phyloP scores from a whole-genome alignment of 495 filamentous ascomycete genomes.

The Tuber magnatum region DNA sequence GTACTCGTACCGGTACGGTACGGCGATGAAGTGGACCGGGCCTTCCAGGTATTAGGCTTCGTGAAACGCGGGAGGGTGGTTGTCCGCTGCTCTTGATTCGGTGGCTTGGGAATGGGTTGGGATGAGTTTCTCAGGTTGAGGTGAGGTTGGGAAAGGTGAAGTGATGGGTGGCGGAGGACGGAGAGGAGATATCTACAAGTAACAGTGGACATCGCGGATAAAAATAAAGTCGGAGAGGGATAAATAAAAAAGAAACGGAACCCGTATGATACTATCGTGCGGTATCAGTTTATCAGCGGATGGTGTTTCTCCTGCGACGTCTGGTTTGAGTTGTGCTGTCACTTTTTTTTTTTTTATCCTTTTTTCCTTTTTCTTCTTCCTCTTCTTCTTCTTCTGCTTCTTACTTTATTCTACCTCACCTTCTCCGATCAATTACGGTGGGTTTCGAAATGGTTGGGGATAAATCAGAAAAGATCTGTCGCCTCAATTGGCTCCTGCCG shows the following conservation, averaged over 20 bases:
- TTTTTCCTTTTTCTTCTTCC: too few relatives aligned
- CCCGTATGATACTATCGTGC: background rate
- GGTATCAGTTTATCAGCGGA: background rate
- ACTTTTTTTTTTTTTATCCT: background rate
- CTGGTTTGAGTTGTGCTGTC: background rate
- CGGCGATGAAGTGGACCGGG: background rate
- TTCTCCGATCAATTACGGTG: background rate
- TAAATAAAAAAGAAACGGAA: background rate
- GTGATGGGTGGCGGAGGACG: background rate
- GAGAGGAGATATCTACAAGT: background rate
- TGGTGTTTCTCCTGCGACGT: background rate
- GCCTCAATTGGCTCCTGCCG: conserved; percentile 23
- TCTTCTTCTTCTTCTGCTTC: too few relatives aligned
- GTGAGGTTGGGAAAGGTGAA: background rate
- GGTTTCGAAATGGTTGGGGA: background rate
- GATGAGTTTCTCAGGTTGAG: background rate
- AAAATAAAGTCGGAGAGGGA: background rate
- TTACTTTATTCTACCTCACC: too few relatives aligned
- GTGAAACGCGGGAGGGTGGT: conserved; percentile 2
- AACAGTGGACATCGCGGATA: background rate
- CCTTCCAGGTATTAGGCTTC: background rate
- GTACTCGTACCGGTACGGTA: too few relatives aligned
- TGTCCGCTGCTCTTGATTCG: background rate
- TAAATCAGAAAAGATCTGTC: background rate
- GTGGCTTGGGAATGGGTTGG: background rate